Base-by-base conservation (phyloP, 169 alveolate genomes). In the Cryptosporidium bovis region DNA sequence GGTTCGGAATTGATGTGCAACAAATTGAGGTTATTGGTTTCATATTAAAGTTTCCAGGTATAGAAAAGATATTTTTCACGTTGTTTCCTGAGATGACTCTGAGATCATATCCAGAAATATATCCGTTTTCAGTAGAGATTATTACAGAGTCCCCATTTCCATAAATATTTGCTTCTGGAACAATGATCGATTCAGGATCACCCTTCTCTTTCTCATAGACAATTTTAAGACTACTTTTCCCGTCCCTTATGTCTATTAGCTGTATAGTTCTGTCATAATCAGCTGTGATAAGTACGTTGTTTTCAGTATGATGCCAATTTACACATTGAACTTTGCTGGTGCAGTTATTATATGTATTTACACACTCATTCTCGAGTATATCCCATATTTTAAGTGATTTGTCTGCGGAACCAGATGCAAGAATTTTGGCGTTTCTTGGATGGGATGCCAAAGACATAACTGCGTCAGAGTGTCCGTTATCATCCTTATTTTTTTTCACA, bases 331-430 rank as follows among this genome's bases (percentile, higher is more conserved):
- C 92, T 65, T 96, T 91, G 64, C 92, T 90, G 66, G 68, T 65
- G 64, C 94, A 96, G 44, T 96, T 97, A 89, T 91, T 90, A 55
- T 94, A 93, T 2, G 98, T 93, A 65, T 92, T 90, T 46, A 96
- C 89, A 68, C 97, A 94, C n/a, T 93, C 69, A 31, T 93, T 95
- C 91, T 92, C 95, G 69, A 96, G 91, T 58, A 96, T 44, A 91
- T 97, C 99, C 98, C 98, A 97, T 7, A 97, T 82, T 91, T 93
- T 95, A 36, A 95, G 92, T 46, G 94, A 91, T 71, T 95, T 94
- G 85, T 97, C 99, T 48, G 95, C 96, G 27, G 97, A 92, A 18
- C 98, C 98, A 62, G 97, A 93, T 44, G 95, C 96, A 16, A 96
- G 82, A 82, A 82, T 36, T 31, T 82, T 69, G 8, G 71, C 16